These are phyloP conservation scores for Podila horticola DNA, from an alignment of 192 early-diverging fungal genomes.

Conservation along the genomic window DNA sequence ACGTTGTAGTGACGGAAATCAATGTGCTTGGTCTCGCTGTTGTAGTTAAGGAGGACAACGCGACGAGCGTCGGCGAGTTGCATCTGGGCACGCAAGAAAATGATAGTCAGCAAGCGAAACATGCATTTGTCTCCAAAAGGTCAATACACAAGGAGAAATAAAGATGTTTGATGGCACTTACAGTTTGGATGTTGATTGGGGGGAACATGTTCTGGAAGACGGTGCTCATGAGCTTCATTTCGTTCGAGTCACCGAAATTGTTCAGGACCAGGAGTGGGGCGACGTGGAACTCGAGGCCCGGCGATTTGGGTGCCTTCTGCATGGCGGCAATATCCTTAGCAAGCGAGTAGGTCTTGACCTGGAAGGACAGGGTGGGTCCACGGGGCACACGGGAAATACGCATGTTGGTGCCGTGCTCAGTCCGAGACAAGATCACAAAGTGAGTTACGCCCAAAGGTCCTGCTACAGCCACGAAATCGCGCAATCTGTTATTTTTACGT, in stretches of 20 bases:
- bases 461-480: conserved; percentile 92
- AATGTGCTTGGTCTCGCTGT: conserved; percentile 81
- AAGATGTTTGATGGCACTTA: conserved; percentile 39
- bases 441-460: conserved; percentile 89
- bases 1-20: conserved; percentile 97
- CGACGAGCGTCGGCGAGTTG: conserved; percentile 88
- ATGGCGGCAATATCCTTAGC: conserved; percentile 83
- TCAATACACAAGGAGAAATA: too few species aligned
- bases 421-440: conserved; percentile 88
- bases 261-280: conserved; percentile 88
- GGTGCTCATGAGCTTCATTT: conserved; percentile 92
- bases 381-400: conserved; percentile 88
- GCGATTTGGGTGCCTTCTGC: conserved; percentile 82
- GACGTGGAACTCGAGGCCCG: conserved; percentile 79
- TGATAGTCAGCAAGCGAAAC: neutral
- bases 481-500: conserved; percentile 89
- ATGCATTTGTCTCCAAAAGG: neutral
- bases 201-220: conserved; percentile 99
- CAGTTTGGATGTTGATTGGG: conserved; percentile 90
- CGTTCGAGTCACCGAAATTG: conserved; percentile 78
- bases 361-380: conserved; percentile 93
- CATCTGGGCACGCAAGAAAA: conserved; percentile 66
- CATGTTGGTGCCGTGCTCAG: conserved; percentile 83
- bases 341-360: conserved; percentile 82
- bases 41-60: conserved; percentile 92